phyloP scores from a whole-genome alignment of 2,329 filamentous ascomycete species.

The Cytospora piceae region DNA sequence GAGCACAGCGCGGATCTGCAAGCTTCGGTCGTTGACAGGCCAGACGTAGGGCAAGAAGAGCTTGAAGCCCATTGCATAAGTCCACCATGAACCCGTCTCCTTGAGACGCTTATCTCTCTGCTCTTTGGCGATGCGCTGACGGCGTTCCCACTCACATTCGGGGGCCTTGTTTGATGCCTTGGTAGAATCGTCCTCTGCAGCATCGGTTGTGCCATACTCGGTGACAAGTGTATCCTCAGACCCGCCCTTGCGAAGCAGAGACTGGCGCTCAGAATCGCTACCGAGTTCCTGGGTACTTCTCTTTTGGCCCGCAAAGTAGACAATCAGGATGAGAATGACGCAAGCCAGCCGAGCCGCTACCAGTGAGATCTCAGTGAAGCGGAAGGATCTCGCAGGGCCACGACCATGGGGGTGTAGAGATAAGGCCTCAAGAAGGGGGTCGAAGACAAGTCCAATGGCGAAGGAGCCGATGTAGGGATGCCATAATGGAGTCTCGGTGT shows the following conservation, averaged over 20 bases:
- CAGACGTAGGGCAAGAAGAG: slow-evolving; percentile 80
- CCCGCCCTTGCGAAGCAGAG: slow-evolving; percentile 52
- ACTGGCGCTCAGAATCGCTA: slow-evolving; percentile 61
- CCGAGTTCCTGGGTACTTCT: slow-evolving; percentile 33
- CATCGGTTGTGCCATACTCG: slow-evolving; percentile 26
- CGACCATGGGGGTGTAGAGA: slow-evolving; percentile 30
- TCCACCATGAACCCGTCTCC: slow-evolving; percentile 75
- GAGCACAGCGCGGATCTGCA: slow-evolving; percentile 70
- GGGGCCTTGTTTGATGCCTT: slow-evolving; percentile 41
- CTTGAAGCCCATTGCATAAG: slow-evolving; percentile 76
- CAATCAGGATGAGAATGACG: slow-evolving; percentile 41
- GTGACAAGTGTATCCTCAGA: slow-evolving; percentile 32
- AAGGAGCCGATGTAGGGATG: slow-evolving; percentile 68
- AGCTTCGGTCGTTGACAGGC: slow-evolving; percentile 66
- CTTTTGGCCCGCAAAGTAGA: slow-evolving; percentile 36
- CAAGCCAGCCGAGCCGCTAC: slow-evolving; percentile 41
- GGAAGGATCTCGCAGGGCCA: slow-evolving; percentile 23
- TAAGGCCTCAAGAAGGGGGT: slow-evolving; percentile 48
- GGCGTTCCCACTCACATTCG: slow-evolving; percentile 60
- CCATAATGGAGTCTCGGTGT: slow-evolving; percentile 57
- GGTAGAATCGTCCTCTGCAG: slow-evolving; percentile 26
- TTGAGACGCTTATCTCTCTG: slow-evolving; percentile 70
- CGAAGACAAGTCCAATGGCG: slow-evolving; percentile 60
- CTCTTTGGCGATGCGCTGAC: slow-evolving; percentile 57
- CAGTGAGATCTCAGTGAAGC: slow-evolving; percentile 38